Percentiles rank a stretch among this genome's conserved stretches.
Evolutionary conservation across 2,329 filamentous ascomycete species (phyloP).

Genomic region (Cladosporium velox): DNA sequence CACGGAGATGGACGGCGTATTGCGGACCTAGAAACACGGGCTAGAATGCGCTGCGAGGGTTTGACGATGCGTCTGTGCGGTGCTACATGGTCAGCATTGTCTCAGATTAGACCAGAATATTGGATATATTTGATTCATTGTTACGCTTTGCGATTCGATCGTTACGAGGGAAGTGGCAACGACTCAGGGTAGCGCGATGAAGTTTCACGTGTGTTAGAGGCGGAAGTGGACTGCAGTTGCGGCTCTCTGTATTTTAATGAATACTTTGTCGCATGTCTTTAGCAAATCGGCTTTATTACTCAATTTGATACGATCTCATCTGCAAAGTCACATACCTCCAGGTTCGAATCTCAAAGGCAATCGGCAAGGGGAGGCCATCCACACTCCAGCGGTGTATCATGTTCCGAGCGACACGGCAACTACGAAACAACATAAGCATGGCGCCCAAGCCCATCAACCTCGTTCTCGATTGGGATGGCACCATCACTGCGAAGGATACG

Average conservation of each 20-base stretch:
- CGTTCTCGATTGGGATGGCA: constrained; percentile 53
- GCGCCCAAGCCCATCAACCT: constrained; percentile 26
- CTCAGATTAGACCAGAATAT: neutral
- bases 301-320: neutral
- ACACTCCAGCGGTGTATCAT: neutral
- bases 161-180: neutral
- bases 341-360: neutral
- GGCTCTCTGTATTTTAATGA: too few relatives aligned
- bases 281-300: neutral
- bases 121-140: neutral
- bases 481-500: constrained; percentile 48
- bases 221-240: fast-evolving
- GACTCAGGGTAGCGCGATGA: too few relatives aligned
- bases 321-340: neutral
- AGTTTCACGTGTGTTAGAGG: too few relatives aligned
- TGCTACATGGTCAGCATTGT: neutral
- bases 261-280: neutral
- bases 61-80: neutral
- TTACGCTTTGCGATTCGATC: neutral
- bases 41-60: neutral
- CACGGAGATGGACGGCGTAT: neutral
- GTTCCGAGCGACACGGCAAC: neutral
- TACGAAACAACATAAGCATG: neutral
- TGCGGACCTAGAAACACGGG: neutral
- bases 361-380: neutral